Evolutionary conservation across 345 rosid genomes (phyloP), one percentile per base, ranked within the genome.

Genomic region (Gossypium stocksii): DNA sequence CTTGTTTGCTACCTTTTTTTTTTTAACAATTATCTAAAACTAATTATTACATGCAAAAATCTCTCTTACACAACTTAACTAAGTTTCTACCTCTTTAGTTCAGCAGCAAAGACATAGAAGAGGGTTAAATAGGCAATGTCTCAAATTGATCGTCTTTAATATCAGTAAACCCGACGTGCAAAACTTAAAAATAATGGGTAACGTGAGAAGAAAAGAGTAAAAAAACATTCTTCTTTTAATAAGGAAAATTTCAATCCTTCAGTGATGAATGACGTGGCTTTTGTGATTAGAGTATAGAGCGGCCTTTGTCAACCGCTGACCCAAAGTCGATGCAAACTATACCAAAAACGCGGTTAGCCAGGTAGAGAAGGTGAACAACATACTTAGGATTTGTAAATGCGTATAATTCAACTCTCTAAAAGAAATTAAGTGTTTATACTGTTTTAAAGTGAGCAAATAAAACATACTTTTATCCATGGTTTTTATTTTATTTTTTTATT

Each of bases 1-100:
- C 16, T 63, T 58, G 19, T 78, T 83, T 82, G 89, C 85, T 82
- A 78, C 85, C 83, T 81, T 86, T 44, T 20, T 34, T 34, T 34
- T 34, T 34, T 34, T 56, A n/a, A 19, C 60, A 8, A 54, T 54
- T 4, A 56, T 56, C 27, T 9, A 19, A 56, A 46, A 46, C 14
- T 46, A 46, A 9, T 19, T 5, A 34, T 1, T 64, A 13, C 54
- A 27, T 29, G 2, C n/a, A 16, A 70, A 70, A 70, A 12, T 53
- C 57, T 48, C 58, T 48, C 44, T 48, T 15, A n/a, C 11, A 53
- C 3, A 70, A 52, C 45, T 27, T 9, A 23, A 19, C 44, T 5
- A 19, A 27, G 23, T 25, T 49, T 27, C 44, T 25, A 27, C 27
- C 23, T 2, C 16, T 19, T 58, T 4, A 14, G 9, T 20, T 11